Evolutionary conservation across 1,139 yeast species (phyloP).

Genomic region (Protomyces lactucae-debilis): DNA sequence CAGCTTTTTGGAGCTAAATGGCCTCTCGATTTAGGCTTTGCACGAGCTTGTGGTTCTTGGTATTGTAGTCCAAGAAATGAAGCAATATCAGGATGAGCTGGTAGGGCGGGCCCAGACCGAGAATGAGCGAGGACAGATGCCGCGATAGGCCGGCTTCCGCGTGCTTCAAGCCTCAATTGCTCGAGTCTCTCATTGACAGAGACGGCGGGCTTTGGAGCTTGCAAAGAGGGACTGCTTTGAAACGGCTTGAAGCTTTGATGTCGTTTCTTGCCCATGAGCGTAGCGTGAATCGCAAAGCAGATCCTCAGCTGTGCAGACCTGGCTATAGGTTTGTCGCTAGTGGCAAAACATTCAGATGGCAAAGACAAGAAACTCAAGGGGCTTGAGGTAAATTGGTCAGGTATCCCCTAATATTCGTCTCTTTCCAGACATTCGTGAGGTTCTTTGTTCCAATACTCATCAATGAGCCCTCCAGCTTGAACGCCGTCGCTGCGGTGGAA

Average conservation of each 20-base stretch:
- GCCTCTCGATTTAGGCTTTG: background rate
- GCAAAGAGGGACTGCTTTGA: background rate
- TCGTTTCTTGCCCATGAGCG: background rate
- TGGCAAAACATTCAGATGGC: no score
- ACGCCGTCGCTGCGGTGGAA: no score
- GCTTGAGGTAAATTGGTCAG: no score
- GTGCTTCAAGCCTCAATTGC: background rate
- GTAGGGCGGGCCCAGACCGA: background rate
- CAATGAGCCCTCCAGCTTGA: no score
- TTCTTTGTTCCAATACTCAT: no score
- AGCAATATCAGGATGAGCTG: background rate
- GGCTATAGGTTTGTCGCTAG: no score
- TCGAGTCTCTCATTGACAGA: background rate
- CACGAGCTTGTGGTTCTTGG: background rate
- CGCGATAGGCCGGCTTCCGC: background rate
- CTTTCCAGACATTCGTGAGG: no score
- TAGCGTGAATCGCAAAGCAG: no score
- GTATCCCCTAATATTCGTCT: no score
- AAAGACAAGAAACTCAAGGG: no score
- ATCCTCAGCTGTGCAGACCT: no score
- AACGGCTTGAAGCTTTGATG: background rate
- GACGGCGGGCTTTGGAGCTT: background rate
- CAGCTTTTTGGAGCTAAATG: background rate
- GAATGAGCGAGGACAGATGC: background rate
- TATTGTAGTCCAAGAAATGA: background rate